A percentile compares a stretch with the other conserved stretches of the same genome.
Evolutionary conservation across 2,329 filamentous ascomycete genomes (phyloP).

Genomic region (Diaporthe velutina): DNA sequence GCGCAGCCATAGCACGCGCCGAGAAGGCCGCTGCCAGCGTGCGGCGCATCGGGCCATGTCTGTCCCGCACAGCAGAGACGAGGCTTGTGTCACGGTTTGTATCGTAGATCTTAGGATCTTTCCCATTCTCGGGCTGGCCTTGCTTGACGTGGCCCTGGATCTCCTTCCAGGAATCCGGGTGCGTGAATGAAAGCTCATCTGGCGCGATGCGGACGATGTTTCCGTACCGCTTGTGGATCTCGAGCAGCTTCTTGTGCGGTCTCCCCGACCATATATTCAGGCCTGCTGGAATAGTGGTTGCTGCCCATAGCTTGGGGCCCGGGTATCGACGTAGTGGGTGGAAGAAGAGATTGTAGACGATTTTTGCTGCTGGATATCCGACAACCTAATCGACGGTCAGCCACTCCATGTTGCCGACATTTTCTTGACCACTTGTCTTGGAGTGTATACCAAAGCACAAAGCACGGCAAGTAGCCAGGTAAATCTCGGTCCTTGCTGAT

Average conservation of each 20-base stretch:
- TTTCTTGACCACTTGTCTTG: background rate
- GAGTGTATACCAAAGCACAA: background rate
- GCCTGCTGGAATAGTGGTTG: slow-evolving; percentile 16
- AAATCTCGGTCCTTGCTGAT: background rate
- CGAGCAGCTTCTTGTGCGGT: slow-evolving; percentile 18
- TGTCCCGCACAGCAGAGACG: background rate
- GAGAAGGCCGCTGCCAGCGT: slow-evolving; percentile 34
- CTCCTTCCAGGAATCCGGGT: slow-evolving; percentile 34
- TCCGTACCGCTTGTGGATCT: slow-evolving; percentile 34
- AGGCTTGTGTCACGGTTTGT: background rate
- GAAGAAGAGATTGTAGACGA: slow-evolving; percentile 37
- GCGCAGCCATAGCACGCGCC: slow-evolving; percentile 29
- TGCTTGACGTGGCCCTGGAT: slow-evolving; percentile 30
- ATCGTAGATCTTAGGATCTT: slow-evolving; percentile 24
- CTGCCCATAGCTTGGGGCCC: slow-evolving; percentile 34
- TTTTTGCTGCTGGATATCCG: slow-evolving; percentile 12
- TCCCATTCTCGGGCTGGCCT: slow-evolving; percentile 21
- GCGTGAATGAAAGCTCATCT: slow-evolving; percentile 9
- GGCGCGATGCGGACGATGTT: slow-evolving; percentile 30
- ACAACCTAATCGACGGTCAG: background rate
- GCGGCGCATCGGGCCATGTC: slow-evolving; percentile 28
- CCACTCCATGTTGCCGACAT: too few relatives aligned
- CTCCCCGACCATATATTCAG: slow-evolving; percentile 2
- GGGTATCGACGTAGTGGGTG: slow-evolving; percentile 30
- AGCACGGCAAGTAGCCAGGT: background rate